Evolutionary conservation across 306 rosid genomes (phyloP), one percentile per base, ranked within the genome.

Genomic region (Cicer arietinum): DNA sequence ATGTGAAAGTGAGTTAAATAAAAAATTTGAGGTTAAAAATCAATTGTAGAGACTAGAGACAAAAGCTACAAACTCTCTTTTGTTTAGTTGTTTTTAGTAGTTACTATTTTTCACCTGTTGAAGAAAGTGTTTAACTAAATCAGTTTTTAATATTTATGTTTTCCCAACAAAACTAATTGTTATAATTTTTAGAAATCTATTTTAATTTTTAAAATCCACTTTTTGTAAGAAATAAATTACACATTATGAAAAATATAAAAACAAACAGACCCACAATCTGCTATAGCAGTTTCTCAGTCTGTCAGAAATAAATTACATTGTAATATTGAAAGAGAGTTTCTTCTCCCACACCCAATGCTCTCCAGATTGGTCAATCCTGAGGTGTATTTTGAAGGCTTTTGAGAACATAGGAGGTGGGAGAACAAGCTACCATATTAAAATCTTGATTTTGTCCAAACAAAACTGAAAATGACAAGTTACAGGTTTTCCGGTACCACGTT

Each of bases 381-480:
- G 37, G 6, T 30, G 37, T 30, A 3, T 3, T 30, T 30, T 30
- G 5, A 6, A 30, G 37, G 37, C 5, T 30, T 30, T 30, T 30
- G 37, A 30, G 5, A 30, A 30, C 5, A 30, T 30, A 30, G 37
- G 37, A 30, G 6, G 37, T 30, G 37, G 37, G 37, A 30, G 37
- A 30, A 30, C 37, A 30, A 30, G 37, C 37, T 30, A 30, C 5
- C 37, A 18, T 16, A 17, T 7, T 12, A 48, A 42, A 46, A 25
- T 22, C 73, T 52, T 44, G 11, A 41, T 64, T 76, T 20, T n/a
- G 42, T 35, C 53, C 56, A 6, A 39, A 75, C 30, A 20, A 35
- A 52, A 52, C 35, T 22, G 45, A 64, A 48, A 75, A 76, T 50
- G 40, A 57, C 40, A 45, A 42, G 56, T 14, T 59, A 59, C 65